phyloP scores from a whole-genome alignment of 345 rosid genomes.

The Eucalyptus virginea region DNA sequence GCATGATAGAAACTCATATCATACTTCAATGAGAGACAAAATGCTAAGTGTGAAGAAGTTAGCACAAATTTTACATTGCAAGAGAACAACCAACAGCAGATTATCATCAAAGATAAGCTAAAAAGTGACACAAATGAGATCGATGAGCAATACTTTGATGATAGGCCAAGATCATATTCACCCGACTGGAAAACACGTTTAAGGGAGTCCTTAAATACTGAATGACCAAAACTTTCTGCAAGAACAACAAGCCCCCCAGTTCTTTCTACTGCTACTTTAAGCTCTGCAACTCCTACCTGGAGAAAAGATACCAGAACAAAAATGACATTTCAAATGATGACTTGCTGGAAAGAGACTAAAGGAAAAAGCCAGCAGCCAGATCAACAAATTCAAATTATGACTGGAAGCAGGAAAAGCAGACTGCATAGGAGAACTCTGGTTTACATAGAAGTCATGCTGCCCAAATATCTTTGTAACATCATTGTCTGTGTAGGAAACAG shows the following conservation, averaged over 20 bases:
- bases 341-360: background rate
- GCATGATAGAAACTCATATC: background rate
- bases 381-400: background rate
- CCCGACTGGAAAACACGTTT: conserved; percentile 62
- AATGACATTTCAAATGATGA: background rate
- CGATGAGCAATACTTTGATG: conserved; percentile 64
- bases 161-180: conserved; percentile 73
- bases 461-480: background rate
- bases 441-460: background rate
- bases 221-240: conserved; percentile 97
- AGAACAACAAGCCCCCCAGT: conserved; percentile 97
- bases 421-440: background rate
- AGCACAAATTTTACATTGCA: background rate
- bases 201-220: conserved; percentile 84
- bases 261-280: conserved; percentile 85
- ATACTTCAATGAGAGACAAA: background rate
- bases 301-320: background rate
- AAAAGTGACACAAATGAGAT: background rate
- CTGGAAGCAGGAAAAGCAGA: background rate
- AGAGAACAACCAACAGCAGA: background rate
- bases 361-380: background rate
- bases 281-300: conserved; percentile 94
- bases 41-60: background rate
- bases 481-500: background rate
- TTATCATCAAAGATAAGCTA: background rate